Evolutionary conservation across 1,284 basidiomycete species (phyloP).

Genomic region (Sporisorium iseilematis-ciliati): DNA sequence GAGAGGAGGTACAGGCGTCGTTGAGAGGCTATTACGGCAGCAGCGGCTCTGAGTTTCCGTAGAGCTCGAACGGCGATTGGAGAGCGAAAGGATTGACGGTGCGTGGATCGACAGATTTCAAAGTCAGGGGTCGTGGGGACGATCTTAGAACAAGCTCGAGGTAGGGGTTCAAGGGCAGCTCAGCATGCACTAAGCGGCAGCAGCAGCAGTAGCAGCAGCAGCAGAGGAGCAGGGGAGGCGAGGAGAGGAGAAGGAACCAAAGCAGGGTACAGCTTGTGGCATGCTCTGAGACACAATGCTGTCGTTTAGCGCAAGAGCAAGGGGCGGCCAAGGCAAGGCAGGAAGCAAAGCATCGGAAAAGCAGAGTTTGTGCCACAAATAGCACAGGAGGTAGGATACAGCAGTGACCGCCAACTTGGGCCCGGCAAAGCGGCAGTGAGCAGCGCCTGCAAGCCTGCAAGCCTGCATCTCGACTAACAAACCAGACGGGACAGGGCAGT

Average conservation of each 20-base stretch:
- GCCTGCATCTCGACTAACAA: neutral
- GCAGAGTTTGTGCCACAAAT: neutral
- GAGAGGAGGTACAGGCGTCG: neutral
- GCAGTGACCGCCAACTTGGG: neutral
- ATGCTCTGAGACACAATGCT: constrained; percentile 21
- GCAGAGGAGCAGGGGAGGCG: neutral
- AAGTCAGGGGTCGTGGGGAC: constrained; percentile 26
- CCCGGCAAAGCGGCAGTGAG: neutral
- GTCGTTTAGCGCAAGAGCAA: constrained; percentile 4
- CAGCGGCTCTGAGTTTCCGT: too few relatives aligned
- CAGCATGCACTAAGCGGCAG: constrained; percentile 7
- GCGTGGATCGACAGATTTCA: constrained; percentile 14
- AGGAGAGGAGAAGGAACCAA: constrained; percentile 16
- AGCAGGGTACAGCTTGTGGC: constrained; percentile 23
- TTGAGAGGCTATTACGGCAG: too few relatives aligned
- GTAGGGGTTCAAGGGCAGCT: constrained; percentile 21
- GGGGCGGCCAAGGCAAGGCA: neutral
- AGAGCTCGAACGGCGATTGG: neutral
- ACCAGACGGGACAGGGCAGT: neutral
- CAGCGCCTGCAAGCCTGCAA: too few relatives aligned
- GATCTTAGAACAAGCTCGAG: constrained; percentile 26
- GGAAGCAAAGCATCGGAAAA: neutral
- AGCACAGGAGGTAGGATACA: too few relatives aligned
- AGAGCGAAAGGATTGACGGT: constrained; percentile 4
- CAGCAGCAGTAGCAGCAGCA: too few relatives aligned